Base-by-base conservation (phyloP, 768 basidiomycete species). In the Chlorophyllum brunneum region DNA sequence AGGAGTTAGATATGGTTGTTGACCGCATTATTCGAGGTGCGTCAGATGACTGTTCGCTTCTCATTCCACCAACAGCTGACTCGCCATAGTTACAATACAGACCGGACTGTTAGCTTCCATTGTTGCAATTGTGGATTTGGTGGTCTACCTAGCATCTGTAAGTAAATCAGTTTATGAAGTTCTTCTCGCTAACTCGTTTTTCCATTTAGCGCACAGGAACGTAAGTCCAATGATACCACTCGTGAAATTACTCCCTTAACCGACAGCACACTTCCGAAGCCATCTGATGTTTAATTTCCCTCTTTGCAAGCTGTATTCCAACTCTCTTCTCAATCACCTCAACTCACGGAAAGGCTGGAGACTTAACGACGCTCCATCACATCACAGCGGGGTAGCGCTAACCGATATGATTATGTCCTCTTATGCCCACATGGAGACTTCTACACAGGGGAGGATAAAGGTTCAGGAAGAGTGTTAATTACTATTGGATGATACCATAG, bases 1-100 rank as follows among this genome's bases (percentile, higher is more conserved):
- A 63, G 3, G 50, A 57, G 4, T 73, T 75, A 1, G 75, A 78
- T 54, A 61, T 70, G 34, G 56, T 71, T 26, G 61, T 79, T 1
- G 70, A 77, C 56, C 67, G 61, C 43, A 72, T 79, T 45, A 76
- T 78, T 44, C 57, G 71, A 54, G 13, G 70, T 74, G 48, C 27
- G 65, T n/a, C n/a, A n/a, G n/a, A n/a, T 51, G n/a, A n/a, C 16
- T 20, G 9, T 4, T n/a, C n/a, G n/a, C n/a, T n/a, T n/a, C n/a
- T n/a, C n/a, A n/a, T 24, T 5, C 11, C n/a, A 5, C 15, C 22
- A 5, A 8, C 1, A 9, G 4, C 24, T 27, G 11, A 6, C 10
- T 11, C 18, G n/a, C 2, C 15, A 18, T 24, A 72, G 71, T 70
- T 37, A 69, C 71, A 1, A 63, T 72, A 20, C 68, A 69, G 55